Percentiles rank a stretch among this genome's conserved stretches.
Evolutionary conservation across 2,329 filamentous ascomycete genomes (phyloP).

Genomic region (Diaporthe sp.): DNA sequence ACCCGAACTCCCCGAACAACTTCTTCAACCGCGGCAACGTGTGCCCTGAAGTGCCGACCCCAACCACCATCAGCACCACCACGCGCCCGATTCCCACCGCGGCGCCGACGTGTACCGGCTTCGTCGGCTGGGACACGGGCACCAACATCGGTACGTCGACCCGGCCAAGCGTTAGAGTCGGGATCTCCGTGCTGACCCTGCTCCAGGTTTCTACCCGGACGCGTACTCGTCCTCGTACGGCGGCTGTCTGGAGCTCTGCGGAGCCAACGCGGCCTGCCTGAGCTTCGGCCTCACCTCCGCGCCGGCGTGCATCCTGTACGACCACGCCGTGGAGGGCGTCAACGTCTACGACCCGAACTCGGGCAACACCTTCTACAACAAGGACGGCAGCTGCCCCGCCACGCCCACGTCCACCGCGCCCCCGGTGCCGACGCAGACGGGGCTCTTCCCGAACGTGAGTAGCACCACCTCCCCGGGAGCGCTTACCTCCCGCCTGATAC

Average conservation of each 20-base stretch:
- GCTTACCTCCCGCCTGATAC: background rate
- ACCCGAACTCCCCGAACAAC: slow-evolving; percentile 47
- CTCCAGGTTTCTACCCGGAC: slow-evolving; percentile 36
- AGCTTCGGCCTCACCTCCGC: slow-evolving; percentile 35
- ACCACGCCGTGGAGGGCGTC: slow-evolving; percentile 40
- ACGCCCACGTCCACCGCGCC: slow-evolving; percentile 30
- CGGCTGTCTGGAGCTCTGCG: slow-evolving; percentile 37
- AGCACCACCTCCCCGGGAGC: background rate
- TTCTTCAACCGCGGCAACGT: slow-evolving; percentile 40
- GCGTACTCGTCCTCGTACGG: slow-evolving; percentile 38
- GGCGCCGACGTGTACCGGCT: slow-evolving; percentile 37
- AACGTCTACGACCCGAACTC: slow-evolving; percentile 32
- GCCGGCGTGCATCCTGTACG: slow-evolving; percentile 39
- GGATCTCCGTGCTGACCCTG: background rate
- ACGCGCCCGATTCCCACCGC: slow-evolving; percentile 21
- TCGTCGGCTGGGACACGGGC: slow-evolving; percentile 37
- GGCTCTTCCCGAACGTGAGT: slow-evolving; percentile 39
- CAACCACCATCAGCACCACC: background rate
- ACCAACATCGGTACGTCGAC: slow-evolving; percentile 36
- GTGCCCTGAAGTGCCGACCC: slow-evolving; percentile 27
- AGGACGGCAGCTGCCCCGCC: slow-evolving; percentile 36
- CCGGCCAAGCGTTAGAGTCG: background rate
- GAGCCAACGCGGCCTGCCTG: slow-evolving; percentile 38
- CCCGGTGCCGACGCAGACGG: slow-evolving; percentile 39
- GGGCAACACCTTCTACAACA: slow-evolving; percentile 41